Conservation (phyloP, 495 filamentous ascomycete genomes). For the Neurospora tetraspora region DNA sequence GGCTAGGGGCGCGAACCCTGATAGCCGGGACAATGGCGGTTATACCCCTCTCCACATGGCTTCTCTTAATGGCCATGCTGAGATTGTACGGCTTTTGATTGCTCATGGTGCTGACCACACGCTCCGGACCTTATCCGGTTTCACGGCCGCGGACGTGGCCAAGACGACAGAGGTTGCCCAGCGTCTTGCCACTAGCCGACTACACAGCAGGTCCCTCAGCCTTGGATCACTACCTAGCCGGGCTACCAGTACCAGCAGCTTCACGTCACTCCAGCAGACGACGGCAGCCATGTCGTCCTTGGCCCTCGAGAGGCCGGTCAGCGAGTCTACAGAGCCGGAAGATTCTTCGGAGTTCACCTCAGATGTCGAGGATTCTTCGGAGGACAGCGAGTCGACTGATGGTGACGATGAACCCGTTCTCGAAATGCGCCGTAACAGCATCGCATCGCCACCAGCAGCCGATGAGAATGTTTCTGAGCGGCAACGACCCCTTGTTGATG, state of each 20-base stretch:
- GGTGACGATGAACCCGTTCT: slow-evolving; percentile 28
- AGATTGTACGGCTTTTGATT: slow-evolving; percentile 68
- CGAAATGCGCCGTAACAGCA: slow-evolving; percentile 24
- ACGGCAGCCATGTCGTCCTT: slow-evolving; percentile 11
- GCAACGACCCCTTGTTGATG: slow-evolving; percentile 17
- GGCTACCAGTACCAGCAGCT: slow-evolving; percentile 54
- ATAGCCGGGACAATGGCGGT: slow-evolving; percentile 67
- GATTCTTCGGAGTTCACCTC: slow-evolving; percentile 25
- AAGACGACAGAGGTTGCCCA: slow-evolving; percentile 47
- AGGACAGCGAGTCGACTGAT: slow-evolving; percentile 15
- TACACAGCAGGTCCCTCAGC: slow-evolving; percentile 48
- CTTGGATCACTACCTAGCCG: slow-evolving; percentile 41
- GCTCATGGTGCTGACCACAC: slow-evolving; percentile 62
- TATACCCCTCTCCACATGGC: slow-evolving; percentile 81
- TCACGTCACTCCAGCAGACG: slow-evolving; percentile 44
- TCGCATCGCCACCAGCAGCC: background rate
- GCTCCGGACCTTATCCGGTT: slow-evolving; percentile 58
- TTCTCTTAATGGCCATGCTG: slow-evolving; percentile 61
- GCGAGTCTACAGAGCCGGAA: slow-evolving; percentile 20
- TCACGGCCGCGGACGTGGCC: slow-evolving; percentile 64
- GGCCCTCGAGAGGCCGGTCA: slow-evolving; percentile 31
- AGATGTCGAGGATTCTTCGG: slow-evolving; percentile 19
- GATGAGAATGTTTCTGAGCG: slow-evolving; percentile 16
- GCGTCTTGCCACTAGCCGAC: slow-evolving; percentile 43
- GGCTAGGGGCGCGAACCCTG: slow-evolving; percentile 67